Evolutionary conservation across 768 basidiomycete genomes (phyloP), one percentile per base, ranked within the genome.

Genomic region (Wakefieldia striispora): DNA sequence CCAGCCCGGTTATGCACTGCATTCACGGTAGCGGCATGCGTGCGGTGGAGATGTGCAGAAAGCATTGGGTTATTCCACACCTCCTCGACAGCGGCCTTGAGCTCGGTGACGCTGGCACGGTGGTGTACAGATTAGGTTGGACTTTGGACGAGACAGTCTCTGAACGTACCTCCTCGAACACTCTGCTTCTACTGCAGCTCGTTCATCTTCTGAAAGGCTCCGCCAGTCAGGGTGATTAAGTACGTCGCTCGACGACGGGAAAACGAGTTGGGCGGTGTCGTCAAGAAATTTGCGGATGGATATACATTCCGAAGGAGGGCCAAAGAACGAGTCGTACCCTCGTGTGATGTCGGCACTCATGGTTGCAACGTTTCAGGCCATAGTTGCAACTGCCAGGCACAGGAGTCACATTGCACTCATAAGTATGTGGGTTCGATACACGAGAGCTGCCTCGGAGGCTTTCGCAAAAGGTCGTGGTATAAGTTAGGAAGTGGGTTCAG

Each of bases 221-320:
- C 46, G 42, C 68, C 68, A 70, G 11, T 49, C 50, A 38, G 45
- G 21, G 24, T 65, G 60, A 26, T 41, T 14, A 20, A 58, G 50
- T 5, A 35, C 35, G 19, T 57, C 53, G 19, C 19, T 42, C 12
- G 40, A 40, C 26, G 54, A 49, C 34, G 56, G 43, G 27, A 51
- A 50, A 20, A 23, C 24, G 21, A 57, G 44, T 2, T 52, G 36
- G 55, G 54, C 31, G 6, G 72, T 68, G 43, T 69, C 59, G 12
- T 70, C 65, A 13, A 79, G 51, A 56, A 84, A 84, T 1, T 65
- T 64, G 23, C 59, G 61, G 39, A 86, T 54, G 39, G 78, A 63
- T 27, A 86, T 72, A 21, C 58, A 68, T 29, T 83, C 76, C 35
- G 85, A 87, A 19, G 83, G 70, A 37, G 84, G 85, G 0, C 85